Base-by-base conservation (phyloP, 2,329 filamentous ascomycete genomes). In the Lachnellula hyalina region DNA sequence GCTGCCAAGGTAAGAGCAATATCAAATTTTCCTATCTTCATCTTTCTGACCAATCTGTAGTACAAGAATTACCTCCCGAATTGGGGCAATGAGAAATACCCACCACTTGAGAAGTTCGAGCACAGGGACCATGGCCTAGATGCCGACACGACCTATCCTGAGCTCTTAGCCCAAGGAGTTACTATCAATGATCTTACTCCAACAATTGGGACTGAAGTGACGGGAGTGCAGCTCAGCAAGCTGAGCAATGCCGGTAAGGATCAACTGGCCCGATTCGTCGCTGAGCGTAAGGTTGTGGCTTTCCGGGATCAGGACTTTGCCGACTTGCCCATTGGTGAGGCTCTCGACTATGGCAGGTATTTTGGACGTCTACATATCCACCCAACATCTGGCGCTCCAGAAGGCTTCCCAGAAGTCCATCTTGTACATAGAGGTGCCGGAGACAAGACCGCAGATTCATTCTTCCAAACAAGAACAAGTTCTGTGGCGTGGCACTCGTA, bases 361-460 rank as follows among this genome's bases (percentile, higher is more conserved):
- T 94, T 91, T 66, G 89, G 89, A 47, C 83, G 87, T 8, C 86
- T 88, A 63, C 89, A 94, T 73, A 89, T 93, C 55, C 89, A 93
- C 64, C 89, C 88, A 4, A 88, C 87, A 0, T 89, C 84, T 0
- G 89, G 89, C 1, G 84, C 85, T 0, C 89, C 89, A 0, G 82
- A 82, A 58, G 87, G 86, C 3, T 80, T 84, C 68, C 88, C 89
- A 0, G 84, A 91, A 69, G 73, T 94, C 15, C 89, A 93, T 66
- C 80, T 94, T 2, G 89, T 93, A 1, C 88, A 93, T 71, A 82
- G 89, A 40, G 83, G 83, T 19, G 85, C 82, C 48, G 74, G 82
- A 56, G 85, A 89, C 63, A 82, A 78, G 6, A 79, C 76, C 2
- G 79, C 77, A 19, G 73, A 80, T 19, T 75, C 80, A 48, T 88